Conservation (phyloP, 176 grass and related monocot species). For the Chrysopogon serrulatus region DNA sequence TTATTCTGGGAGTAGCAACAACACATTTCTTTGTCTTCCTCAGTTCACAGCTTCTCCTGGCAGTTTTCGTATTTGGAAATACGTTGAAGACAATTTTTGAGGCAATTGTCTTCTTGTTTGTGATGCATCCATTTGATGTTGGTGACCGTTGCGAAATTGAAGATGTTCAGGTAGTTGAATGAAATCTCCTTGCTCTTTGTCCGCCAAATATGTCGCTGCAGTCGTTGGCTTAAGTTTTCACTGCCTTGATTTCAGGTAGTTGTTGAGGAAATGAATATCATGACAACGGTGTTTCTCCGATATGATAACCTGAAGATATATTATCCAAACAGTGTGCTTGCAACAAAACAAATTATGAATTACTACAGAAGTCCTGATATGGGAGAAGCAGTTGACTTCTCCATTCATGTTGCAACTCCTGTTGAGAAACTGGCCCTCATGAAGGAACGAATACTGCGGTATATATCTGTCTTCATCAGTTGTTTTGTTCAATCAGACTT, state of each 20-base stretch:
- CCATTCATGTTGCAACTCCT: constrained; percentile 55
- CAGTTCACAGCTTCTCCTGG: constrained; percentile 57
- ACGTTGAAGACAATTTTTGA: constrained; percentile 64
- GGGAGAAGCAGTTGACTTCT: constrained; percentile 58
- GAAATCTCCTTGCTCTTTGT: background rate
- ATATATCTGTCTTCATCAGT: background rate
- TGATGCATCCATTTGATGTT: constrained; percentile 73
- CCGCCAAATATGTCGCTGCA: background rate
- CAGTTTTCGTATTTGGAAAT: constrained; percentile 74
- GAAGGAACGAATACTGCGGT: constrained; percentile 55
- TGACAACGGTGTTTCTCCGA: constrained; percentile 53
- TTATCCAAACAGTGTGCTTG: too few species aligned
- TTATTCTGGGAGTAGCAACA: constrained; percentile 48
- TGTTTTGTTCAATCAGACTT: background rate
- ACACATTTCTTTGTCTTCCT: constrained; percentile 58
- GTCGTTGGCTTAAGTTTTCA: background rate
- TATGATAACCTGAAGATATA: constrained; percentile 59
- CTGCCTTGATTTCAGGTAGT: constrained; percentile 30
- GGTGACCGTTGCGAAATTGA: constrained; percentile 66
- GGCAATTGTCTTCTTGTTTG: constrained; percentile 56
- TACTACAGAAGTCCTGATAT: too few species aligned
- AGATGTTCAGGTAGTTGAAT: constrained; percentile 45
- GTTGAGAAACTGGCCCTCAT: constrained; percentile 42
- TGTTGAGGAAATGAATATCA: constrained; percentile 75
- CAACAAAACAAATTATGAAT: too few species aligned